Evolutionary conservation across 2,329 filamentous ascomycete genomes (phyloP).

Genomic region (Monosporascus ibericus): DNA sequence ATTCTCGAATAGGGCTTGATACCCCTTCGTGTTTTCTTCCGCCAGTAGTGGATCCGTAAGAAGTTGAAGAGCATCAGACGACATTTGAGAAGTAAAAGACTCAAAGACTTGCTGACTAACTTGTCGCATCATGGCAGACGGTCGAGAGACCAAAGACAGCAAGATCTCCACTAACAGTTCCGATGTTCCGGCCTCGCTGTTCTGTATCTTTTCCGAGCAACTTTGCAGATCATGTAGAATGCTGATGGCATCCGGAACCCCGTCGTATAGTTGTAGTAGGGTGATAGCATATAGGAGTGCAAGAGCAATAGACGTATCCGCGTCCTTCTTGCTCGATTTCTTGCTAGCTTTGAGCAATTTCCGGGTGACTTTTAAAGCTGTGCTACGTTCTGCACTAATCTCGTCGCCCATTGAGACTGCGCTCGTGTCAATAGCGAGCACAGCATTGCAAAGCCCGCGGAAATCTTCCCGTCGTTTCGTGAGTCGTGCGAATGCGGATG

Average conservation of each 20-base stretch:
- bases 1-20: conserved; percentile 78
- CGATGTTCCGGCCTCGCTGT: conserved; percentile 51
- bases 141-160: conserved; percentile 81
- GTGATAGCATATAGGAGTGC: conserved; percentile 78
- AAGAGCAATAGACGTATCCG: conserved; percentile 53
- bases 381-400: conserved; percentile 45
- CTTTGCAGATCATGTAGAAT: conserved; percentile 76
- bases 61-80: conserved; percentile 62
- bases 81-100: conserved; percentile 71
- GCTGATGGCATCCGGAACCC: conserved; percentile 77
- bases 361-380: conserved; percentile 46
- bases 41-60: conserved; percentile 64
- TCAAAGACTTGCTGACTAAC: conserved; percentile 85
- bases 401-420: conserved; percentile 50
- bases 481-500: conserved; percentile 52
- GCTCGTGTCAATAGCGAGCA: conserved; percentile 46
- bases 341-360: conserved; percentile 41
- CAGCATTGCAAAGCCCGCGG: conserved; percentile 45
- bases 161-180: conserved; percentile 81
- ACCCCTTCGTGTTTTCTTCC: conserved; percentile 75
- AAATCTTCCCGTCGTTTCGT: conserved; percentile 48
- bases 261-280: conserved; percentile 83
- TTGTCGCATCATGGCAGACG: conserved; percentile 77
- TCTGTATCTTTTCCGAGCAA: conserved; percentile 62
- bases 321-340: conserved; percentile 29